A percentile compares a stretch with the other conserved stretches of the same genome.
phyloP scores from a whole-genome alignment of 106 monocot species.

The Iris macrosiphon region DNA sequence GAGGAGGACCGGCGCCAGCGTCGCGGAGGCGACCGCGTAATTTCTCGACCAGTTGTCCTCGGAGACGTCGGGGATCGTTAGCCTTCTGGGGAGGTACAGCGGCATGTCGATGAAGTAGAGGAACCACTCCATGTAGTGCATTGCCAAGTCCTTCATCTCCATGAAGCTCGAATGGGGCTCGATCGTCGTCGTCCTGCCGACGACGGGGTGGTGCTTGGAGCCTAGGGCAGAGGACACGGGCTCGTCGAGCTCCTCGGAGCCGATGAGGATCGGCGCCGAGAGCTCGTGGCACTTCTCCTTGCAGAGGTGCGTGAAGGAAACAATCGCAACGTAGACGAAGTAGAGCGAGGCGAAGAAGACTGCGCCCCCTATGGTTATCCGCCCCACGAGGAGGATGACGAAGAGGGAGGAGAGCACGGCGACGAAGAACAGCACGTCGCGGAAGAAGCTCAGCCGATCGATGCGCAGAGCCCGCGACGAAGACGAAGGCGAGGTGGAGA shows the following conservation, averaged over 20 bases:
- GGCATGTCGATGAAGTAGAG: conserved; percentile 33
- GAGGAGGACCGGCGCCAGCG: conserved; percentile 29
- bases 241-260: conserved; percentile 12
- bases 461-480: neutral
- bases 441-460: conserved; percentile 33
- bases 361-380: conserved; percentile 41
- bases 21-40: conserved; percentile 32
- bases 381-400: conserved; percentile 31
- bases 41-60: conserved; percentile 42
- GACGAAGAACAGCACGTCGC: conserved; percentile 57
- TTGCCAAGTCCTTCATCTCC: neutral
- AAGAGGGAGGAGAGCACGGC: conserved; percentile 31
- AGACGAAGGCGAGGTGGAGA: neutral
- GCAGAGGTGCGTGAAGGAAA: conserved; percentile 39
- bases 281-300: conserved; percentile 14
- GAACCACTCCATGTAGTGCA: conserved; percentile 6
- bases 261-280: conserved; percentile 22
- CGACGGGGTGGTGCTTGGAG: neutral
- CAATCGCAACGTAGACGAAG: conserved; percentile 42
- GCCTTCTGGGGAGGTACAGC: conserved; percentile 34
- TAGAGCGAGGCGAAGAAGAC: conserved; percentile 47
- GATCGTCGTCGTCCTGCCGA: neutral
- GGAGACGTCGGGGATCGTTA: conserved; percentile 38
- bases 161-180: neutral
- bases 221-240: neutral